Conservation (phyloP, 768 basidiomycete species). For the Calocera viscosa region DNA sequence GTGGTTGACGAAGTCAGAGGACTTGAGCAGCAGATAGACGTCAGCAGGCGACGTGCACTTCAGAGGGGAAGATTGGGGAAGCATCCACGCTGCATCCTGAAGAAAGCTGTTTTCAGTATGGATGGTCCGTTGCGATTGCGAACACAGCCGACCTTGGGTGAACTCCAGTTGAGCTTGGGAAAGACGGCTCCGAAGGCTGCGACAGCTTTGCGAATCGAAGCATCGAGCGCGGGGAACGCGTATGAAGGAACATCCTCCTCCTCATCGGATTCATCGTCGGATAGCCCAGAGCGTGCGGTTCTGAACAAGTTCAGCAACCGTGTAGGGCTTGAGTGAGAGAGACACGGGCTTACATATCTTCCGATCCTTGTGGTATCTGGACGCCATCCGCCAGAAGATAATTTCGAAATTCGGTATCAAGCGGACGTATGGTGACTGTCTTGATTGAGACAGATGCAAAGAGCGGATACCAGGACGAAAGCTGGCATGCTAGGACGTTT, state of each 20-base stretch:
- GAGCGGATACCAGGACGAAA: conserved; percentile 71
- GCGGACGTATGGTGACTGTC: conserved; percentile 60
- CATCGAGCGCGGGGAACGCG: conserved; percentile 74
- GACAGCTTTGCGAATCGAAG: conserved; percentile 52
- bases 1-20: conserved; percentile 78
- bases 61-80: conserved; percentile 69
- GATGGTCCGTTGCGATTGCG: neutral
- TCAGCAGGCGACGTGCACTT: conserved; percentile 82
- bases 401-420: conserved; percentile 47
- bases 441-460: conserved; percentile 54
- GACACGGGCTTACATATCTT: conserved; percentile 46
- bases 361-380: conserved; percentile 68
- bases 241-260: conserved; percentile 29
- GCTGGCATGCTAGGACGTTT: conserved; percentile 61
- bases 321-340: neutral
- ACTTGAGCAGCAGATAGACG: conserved; percentile 83
- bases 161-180: conserved; percentile 91
- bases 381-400: conserved; percentile 81
- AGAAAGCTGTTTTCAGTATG: neutral
- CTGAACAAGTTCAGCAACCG: conserved; percentile 26
- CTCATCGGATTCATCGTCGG: conserved; percentile 35
- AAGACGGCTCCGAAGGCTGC: conserved; percentile 69
- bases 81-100: conserved; percentile 85
- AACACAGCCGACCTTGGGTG: conserved; percentile 57
- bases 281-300: conserved; percentile 41